Percentiles rank a stretch among this genome's conserved stretches.
These are phyloP conservation scores for Tuber magnatum DNA, from an alignment of 495 filamentous ascomycete genomes.

Conservation along the genomic window DNA sequence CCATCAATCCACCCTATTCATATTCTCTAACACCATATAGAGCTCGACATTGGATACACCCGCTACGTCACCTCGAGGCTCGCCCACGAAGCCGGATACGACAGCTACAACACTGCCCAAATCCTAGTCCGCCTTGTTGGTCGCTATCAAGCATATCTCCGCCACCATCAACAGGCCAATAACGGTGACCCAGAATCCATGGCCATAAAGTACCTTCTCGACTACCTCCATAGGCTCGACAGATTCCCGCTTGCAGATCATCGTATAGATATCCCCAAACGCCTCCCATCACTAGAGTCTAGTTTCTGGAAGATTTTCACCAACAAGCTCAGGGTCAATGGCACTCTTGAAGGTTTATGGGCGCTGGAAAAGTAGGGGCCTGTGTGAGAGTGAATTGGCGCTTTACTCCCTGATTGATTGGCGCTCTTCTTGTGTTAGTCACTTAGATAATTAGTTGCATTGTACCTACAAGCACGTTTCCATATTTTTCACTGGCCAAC, in stretches of 20 bases:
- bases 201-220: constrained; percentile 18
- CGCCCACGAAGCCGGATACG: constrained; percentile 64
- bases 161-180: constrained; percentile 27
- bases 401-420: not conserved
- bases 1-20: constrained; percentile 18
- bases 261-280: constrained; percentile 6
- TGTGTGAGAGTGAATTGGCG: not conserved
- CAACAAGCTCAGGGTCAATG: constrained; percentile 62
- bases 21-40: constrained; percentile 19
- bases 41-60: constrained; percentile 12
- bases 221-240: constrained; percentile 21
- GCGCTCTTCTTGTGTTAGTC: not conserved
- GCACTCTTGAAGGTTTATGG: constrained; percentile 54
- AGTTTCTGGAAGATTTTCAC: constrained; percentile 57
- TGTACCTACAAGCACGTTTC: not conserved
- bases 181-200: constrained; percentile 19
- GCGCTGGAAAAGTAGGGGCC: constrained; percentile 27
- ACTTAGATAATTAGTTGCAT: not conserved
- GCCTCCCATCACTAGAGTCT: constrained; percentile 3
- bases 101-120: constrained; percentile 58
- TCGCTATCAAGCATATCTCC: constrained; percentile 26
- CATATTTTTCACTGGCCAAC: no score
- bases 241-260: not conserved
- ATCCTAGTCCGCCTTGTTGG: constrained; percentile 47
- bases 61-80: constrained; percentile 13